A percentile compares a stretch with the other conserved stretches of the same genome.
Evolutionary conservation across 345 rosid genomes (phyloP).

Genomic region (Syzygium aromaticum): DNA sequence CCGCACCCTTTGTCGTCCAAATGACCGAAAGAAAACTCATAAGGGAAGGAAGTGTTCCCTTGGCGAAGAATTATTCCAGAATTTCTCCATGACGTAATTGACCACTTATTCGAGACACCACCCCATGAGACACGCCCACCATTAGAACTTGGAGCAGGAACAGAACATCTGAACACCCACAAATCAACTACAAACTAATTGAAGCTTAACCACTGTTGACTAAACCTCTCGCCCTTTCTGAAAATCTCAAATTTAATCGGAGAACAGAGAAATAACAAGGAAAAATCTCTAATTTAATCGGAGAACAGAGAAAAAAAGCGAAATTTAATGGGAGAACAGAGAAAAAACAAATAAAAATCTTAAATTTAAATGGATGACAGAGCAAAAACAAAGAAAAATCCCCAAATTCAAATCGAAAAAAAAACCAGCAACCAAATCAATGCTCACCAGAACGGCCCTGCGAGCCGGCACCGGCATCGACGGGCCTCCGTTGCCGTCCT

Average conservation of each 20-base stretch:
- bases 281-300: neutral
- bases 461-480: conserved; percentile 54
- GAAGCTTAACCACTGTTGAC: no score
- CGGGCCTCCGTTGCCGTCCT: conserved; percentile 7
- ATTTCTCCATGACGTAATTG: neutral
- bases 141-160: neutral
- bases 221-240: neutral
- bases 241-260: neutral
- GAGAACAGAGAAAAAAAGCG: neutral
- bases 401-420: no score
- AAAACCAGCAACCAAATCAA: neutral
- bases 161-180: no score
- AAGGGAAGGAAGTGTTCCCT: neutral
- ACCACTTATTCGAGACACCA: neutral
- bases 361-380: conserved; percentile 29
- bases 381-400: conserved; percentile 14
- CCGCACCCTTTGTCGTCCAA: no score
- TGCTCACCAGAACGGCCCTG: conserved; percentile 56
- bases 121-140: neutral
- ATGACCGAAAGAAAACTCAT: neutral
- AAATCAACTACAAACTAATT: no score
- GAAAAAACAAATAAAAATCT: conserved; percentile 16
- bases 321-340: conserved; percentile 29
- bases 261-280: neutral
- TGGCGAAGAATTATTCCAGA: neutral